Conservation (phyloP, 805 yeast species). For the Lipomyces yamanashiensis region DNA sequence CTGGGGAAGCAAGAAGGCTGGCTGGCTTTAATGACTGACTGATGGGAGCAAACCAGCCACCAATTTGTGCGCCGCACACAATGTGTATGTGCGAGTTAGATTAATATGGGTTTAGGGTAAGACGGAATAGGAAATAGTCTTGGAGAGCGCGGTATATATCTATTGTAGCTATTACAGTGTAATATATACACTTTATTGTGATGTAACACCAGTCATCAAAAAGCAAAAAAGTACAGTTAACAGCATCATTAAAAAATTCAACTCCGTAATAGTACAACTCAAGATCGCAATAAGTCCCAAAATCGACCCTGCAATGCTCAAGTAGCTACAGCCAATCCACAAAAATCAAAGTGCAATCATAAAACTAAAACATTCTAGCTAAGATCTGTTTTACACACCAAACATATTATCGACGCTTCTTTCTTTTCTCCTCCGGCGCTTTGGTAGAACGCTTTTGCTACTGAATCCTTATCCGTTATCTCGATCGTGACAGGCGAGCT, state of each 20-base stretch:
- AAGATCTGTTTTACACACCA: conserved; percentile 4
- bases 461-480: conserved; percentile 2
- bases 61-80: neutral
- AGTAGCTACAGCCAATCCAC: too few species aligned
- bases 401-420: conserved; percentile 17
- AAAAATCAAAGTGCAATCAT: neutral
- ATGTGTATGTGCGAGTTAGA: neutral
- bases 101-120: neutral
- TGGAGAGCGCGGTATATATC: too few species aligned
- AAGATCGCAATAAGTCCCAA: too few species aligned
- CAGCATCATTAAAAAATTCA: too few species aligned
- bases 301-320: too few species aligned
- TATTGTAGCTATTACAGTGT: too few species aligned
- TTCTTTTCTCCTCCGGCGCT: conserved; percentile 9
- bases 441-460: conserved; percentile 20
- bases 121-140: too few species aligned
- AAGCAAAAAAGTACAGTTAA: too few species aligned
- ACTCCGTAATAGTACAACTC: too few species aligned
- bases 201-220: too few species aligned
- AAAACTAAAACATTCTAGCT: neutral
- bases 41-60: neutral
- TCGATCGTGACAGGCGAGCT: conserved; percentile 11
- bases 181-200: too few species aligned
- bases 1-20: neutral
- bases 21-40: neutral